Percentiles rank a stretch among this genome's conserved stretches.
phyloP scores from a whole-genome alignment of 768 basidiomycete species.

The Boletus reticulatus region DNA sequence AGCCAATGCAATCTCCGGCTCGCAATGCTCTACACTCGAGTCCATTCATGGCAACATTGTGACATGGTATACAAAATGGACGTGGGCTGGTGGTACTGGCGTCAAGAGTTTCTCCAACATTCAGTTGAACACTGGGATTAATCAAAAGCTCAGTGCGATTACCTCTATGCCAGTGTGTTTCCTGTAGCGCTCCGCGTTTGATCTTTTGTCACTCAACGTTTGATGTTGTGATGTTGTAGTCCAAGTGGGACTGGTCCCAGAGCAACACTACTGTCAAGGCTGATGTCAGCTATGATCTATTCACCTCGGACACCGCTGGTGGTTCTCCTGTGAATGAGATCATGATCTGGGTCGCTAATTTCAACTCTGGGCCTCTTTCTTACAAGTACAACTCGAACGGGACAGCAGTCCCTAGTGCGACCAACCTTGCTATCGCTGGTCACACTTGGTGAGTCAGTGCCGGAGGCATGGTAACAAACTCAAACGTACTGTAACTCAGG shows the following conservation, averaged over 20 bases:
- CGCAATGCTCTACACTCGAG: constrained; percentile 48
- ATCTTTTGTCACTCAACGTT: background rate
- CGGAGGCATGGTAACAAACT: background rate
- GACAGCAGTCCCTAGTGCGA: background rate
- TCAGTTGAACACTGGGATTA: constrained; percentile 36
- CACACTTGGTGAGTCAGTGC: background rate
- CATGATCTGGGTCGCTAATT: constrained; percentile 66
- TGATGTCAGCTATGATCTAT: constrained; percentile 61
- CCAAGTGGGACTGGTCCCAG: constrained; percentile 55
- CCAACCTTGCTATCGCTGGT: background rate
- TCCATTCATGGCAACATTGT: constrained; percentile 45
- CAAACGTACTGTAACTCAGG: background rate
- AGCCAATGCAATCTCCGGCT: constrained; percentile 43
- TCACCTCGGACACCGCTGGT: constrained; percentile 50
- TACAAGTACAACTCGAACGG: background rate
- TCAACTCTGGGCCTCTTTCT: background rate
- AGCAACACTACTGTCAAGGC: constrained; percentile 44
- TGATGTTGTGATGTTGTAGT: background rate
- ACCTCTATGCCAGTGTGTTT: constrained; percentile 50
- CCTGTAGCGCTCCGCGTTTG: background rate
- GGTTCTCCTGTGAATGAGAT: constrained; percentile 47
- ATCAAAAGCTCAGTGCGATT: constrained; percentile 20
- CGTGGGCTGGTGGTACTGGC: constrained; percentile 45
- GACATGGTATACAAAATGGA: constrained; percentile 54
- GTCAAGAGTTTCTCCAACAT: constrained; percentile 61